Evolutionary conservation across 352 stramenopile species (phyloP), one percentile per base, ranked within the genome.

Genomic region (Peronospora belbahrii): DNA sequence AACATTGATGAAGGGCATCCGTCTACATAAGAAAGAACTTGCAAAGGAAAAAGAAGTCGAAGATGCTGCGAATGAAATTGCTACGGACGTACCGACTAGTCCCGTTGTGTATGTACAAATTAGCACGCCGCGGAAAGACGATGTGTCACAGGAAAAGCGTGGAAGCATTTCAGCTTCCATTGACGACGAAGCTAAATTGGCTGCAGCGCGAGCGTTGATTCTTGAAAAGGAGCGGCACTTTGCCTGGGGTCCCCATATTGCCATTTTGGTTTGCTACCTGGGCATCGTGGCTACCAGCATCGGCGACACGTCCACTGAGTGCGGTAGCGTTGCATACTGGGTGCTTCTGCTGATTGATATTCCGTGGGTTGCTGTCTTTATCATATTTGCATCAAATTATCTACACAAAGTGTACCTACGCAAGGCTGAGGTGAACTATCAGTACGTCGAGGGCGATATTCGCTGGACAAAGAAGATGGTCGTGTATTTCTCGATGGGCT

Each of bases 321-420:
- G 70, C 14, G 65, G 66, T 23, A 60, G 62, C 24, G 65, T 63
- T 10, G 59, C 52, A 0, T 83, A 79, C 52, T 83, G 67, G 65
- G 55, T 70, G 9, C 48, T 83, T n/a, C 48, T 83, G 40, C 61
- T 71, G 42, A 52, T 57, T 8, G 64, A 81, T 24, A 62, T 84
- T 17, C 69, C 72, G 24, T 84, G 72, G 72, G 62, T 84, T 9
- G 56, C 69, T 13, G 34, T 60, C 8, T 79, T 84, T 36, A 62
- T 69, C 1, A 48, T 62, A 6, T 32, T 61, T 13, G 50, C 59
- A 0, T 54, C 54, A 7, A 27, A 39, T 15, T 61, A 52, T 39
- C 50, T 84, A 41, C 41, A 54, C 38, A 59, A 70, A 32, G 22
- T 59, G 20, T 62, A 73, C 31, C 52, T 66, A 6, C 59, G 59